phyloP scores from a whole-genome alignment of 2,329 filamentous ascomycete species.

The Leptographium wingfieldii region DNA sequence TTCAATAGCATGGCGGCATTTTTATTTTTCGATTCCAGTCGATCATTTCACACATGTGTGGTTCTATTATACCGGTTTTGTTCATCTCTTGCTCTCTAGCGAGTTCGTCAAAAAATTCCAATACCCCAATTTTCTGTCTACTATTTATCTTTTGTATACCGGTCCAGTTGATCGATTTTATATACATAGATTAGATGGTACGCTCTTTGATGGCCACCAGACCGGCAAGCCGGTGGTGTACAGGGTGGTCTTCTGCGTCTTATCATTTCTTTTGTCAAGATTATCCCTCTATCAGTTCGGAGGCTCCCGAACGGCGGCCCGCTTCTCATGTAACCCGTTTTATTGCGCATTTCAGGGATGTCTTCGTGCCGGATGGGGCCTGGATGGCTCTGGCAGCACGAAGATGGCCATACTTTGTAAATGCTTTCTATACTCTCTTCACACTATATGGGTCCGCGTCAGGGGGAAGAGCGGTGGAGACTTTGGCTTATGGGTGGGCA shows the following conservation, averaged over 20 bases:
- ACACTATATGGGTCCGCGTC: background rate
- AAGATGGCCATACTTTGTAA: no score
- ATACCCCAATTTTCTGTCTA: background rate
- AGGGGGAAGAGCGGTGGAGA: background rate
- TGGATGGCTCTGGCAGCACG: no score
- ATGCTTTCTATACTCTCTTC: background rate
- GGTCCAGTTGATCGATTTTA: background rate
- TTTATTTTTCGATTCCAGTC: background rate
- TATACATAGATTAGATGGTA: slow-evolving; percentile 4
- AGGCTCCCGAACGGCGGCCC: background rate
- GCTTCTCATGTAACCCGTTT: background rate
- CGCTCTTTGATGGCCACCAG: background rate
- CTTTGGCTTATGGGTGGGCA: background rate
- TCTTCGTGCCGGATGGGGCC: no score
- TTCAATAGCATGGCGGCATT: background rate
- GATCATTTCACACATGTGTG: background rate
- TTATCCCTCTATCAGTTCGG: background rate
- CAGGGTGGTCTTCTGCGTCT: background rate
- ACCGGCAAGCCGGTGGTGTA: background rate
- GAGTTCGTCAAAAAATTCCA: background rate
- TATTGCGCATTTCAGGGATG: background rate
- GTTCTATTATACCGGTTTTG: background rate
- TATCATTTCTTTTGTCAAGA: slow-evolving; percentile 1
- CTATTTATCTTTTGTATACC: background rate
- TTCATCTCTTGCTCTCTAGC: background rate